Conservation (phyloP, 352 stramenopile species). For the Pythium angustatum region DNA sequence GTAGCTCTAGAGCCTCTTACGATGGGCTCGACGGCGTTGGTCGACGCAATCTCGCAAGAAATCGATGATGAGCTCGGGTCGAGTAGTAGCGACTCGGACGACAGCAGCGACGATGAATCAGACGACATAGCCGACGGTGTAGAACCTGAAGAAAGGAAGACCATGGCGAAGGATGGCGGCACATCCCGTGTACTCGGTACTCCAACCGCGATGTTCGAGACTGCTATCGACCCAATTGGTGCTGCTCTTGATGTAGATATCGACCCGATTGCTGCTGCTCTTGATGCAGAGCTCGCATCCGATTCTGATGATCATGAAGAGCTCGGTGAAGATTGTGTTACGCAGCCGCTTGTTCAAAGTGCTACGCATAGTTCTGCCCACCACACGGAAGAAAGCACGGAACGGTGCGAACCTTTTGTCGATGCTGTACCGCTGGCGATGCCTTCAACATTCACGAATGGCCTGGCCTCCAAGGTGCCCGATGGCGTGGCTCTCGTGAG, state of each 20-base stretch:
- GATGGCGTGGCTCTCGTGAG: background rate
- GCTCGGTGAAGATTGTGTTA: background rate
- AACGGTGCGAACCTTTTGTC: background rate
- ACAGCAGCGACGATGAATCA: slow-evolving; percentile 12
- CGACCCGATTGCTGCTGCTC: background rate
- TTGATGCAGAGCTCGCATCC: slow-evolving; percentile 44
- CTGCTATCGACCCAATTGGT: no score
- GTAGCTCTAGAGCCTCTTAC: background rate
- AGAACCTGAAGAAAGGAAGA: background rate
- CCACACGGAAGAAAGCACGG: background rate
- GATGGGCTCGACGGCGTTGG: background rate
- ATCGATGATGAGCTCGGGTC: slow-evolving; percentile 25
- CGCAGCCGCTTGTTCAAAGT: background rate
- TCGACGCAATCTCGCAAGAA: slow-evolving; percentile 20
- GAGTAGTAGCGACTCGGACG: slow-evolving; percentile 16
- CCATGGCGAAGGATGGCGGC: background rate
- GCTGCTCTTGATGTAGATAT: background rate
- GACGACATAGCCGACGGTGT: background rate
- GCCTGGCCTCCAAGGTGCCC: background rate
- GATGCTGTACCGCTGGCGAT: background rate
- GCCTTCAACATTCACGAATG: background rate
- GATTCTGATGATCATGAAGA: slow-evolving; percentile 21
- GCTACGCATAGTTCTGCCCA: background rate
- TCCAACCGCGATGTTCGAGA: no score
- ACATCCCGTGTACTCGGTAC: no score